Evolutionary conservation across 306 rosid genomes (phyloP).

Genomic region (Sechiopsis laciniata): DNA sequence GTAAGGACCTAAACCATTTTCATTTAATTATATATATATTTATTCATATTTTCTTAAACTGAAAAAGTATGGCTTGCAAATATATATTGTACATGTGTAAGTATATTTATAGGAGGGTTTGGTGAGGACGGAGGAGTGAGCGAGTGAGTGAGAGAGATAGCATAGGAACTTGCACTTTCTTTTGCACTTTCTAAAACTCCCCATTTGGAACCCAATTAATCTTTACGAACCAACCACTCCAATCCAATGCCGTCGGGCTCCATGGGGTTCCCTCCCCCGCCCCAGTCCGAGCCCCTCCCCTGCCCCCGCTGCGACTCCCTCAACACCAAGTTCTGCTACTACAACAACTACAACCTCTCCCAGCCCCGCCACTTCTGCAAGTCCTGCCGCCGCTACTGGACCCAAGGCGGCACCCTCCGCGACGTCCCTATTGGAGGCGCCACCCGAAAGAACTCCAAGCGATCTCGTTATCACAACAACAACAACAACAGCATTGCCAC

Average conservation of each 20-base stretch:
- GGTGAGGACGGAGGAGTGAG: no score
- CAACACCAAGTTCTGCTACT: constrained; percentile 52
- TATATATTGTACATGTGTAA: no score
- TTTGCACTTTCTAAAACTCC: no score
- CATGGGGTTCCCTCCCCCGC: constrained; percentile 31
- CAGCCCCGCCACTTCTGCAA: constrained; percentile 61
- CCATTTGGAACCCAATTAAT: no score
- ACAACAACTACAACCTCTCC: constrained; percentile 53
- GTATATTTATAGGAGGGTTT: no score
- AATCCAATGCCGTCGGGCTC: neutral
- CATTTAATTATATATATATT: no score
- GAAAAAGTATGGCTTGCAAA: no score
- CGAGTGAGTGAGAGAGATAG: no score
- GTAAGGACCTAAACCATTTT: no score
- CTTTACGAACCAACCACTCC: no score
- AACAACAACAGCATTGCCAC: neutral
- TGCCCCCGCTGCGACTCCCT: constrained; percentile 52
- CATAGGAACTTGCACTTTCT: no score
- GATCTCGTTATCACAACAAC: constrained; percentile 25
- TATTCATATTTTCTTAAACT: no score
- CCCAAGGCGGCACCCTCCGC: constrained; percentile 50
- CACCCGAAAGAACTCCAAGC: constrained; percentile 39
- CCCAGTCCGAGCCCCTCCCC: constrained; percentile 30
- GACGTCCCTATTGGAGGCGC: constrained; percentile 52
- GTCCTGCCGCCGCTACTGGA: constrained; percentile 56